Evolutionary conservation across 2,329 filamentous ascomycete species (phyloP).

Genomic region (Aspergillus aculeatus): DNA sequence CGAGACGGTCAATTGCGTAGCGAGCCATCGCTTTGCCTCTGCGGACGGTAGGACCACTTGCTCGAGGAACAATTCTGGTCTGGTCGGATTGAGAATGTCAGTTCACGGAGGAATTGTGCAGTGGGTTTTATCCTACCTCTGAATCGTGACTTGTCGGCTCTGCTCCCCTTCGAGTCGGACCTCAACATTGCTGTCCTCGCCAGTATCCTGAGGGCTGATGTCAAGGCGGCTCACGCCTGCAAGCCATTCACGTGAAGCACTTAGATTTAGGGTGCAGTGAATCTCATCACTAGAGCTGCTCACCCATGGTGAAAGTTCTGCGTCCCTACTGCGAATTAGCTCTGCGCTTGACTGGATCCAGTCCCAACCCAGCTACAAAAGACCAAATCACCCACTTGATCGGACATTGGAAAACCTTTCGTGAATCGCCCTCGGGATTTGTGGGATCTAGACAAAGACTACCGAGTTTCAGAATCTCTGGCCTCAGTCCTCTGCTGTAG

Average conservation of each 20-base stretch:
- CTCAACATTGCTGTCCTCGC: background rate
- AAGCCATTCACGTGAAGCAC: background rate
- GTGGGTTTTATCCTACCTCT: background rate
- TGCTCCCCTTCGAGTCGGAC: background rate
- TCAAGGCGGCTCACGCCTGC: background rate
- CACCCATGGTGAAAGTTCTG: background rate
- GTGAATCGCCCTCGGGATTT: background rate
- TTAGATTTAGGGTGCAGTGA: background rate
- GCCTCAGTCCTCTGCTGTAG: background rate
- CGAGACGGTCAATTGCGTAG: background rate
- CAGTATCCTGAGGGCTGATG: background rate
- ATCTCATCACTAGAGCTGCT: background rate
- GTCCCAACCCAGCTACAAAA: background rate
- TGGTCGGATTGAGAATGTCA: background rate
- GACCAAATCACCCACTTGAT: background rate
- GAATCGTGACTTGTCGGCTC: background rate
- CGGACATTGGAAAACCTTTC: background rate
- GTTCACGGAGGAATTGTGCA: too few species aligned
- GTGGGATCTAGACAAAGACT: background rate
- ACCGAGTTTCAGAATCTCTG: background rate
- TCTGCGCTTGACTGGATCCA: background rate
- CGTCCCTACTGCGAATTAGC: background rate
- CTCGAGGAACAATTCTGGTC: background rate
- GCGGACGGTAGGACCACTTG: background rate
- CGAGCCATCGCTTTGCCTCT: background rate